Evolutionary conservation across 2,329 filamentous ascomycete species (phyloP), one percentile per base, ranked within the genome.

Genomic region (Penicillium hesseltinei): DNA sequence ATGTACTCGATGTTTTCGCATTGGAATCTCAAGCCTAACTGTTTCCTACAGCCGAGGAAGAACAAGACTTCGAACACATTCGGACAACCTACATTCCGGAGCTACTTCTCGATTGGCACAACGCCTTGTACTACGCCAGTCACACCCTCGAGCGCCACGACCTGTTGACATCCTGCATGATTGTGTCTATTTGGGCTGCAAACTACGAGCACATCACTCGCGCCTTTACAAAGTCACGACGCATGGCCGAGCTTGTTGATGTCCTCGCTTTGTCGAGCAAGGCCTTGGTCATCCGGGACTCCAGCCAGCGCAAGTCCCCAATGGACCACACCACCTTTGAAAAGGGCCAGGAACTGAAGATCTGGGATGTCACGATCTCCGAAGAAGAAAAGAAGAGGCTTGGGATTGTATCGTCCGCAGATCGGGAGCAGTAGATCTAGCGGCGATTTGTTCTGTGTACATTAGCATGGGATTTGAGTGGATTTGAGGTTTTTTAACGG

Each of bases 81-180:
- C 86, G 92, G 63, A 83, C 86, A 54, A 84, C 85, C 0, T 97
- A 96, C 73, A 81, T 99, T 3, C 92, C 94, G 2, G 92, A 97
- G 71, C 84, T 90, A 19, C 80, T 96, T 42, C 82, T 99, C 49
- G 90, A 89, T 3, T 97, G 94, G 72, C 85, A 94, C 70, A 88
- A 84, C 66, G 87, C 89, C 1, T 79, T 97, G 49, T 89, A 95
- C 71, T 89, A 89, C 69, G 88, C 89, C 0, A 91, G 91, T 4
- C 87, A 86, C 46, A 82, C 85, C 48, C 78, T 95, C 43, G 88
- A 86, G 45, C 86, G 61, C n/a, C 57, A 91, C 43, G 90, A 93
- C 57, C 84, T 88, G 63, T 81, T 96, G 19, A 82, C 94, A 27
- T 87, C 93, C 69, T 90, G 88, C 67, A 93, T 99, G 89, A 90